Base-by-base conservation (phyloP, 169 alveolate species). In the Cryptosporidium xiaoi region DNA sequence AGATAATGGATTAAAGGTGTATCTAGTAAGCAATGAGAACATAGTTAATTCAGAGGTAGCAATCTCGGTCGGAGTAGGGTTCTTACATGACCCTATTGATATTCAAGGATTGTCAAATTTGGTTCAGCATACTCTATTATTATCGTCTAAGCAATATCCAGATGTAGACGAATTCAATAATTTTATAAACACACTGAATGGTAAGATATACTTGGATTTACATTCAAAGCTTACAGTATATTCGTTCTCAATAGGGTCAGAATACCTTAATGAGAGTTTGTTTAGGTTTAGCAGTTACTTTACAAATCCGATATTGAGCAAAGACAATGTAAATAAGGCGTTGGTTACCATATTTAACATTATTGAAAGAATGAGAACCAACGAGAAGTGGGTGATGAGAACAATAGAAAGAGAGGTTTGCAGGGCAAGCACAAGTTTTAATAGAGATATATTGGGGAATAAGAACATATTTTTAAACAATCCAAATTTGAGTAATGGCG, bases 251-350 rank as follows among this genome's bases (percentile, higher is more conserved):
- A 77, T 77, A 12, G 87, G 71, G 5, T 20, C 77, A 5, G 87
- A 62, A n/a, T 77, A 77, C 33, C 51, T 77, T 18, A 62, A 62
- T 31, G 71, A 60, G 36, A 62, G 77, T 66, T 20, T 77, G n/a
- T 60, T 40, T 56, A 58, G 69, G 40, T 60, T 77, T 48, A 77
- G 87, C 18, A 77, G 87, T 53, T 77, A 77, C 24, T 77, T 77
- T 31, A 46, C 18, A 16, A 60, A 53, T 12, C 87, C 87, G 5
- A 29, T 60, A n/a, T 44, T 77, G 20, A 62, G 64, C 31, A 62
- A 48, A 13, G 87, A 77, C 13, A 24, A 56, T 44, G 46, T 77
- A 4, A 60, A 77, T 44, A 60, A 56, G 18, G 71, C 87, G 16
- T 31, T 77, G 51, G 40, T 69, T 20, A 69, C 83, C 0, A 69